phyloP scores from a whole-genome alignment of 495 filamentous ascomycete species.

The Umbilicaria muhlenbergii region DNA sequence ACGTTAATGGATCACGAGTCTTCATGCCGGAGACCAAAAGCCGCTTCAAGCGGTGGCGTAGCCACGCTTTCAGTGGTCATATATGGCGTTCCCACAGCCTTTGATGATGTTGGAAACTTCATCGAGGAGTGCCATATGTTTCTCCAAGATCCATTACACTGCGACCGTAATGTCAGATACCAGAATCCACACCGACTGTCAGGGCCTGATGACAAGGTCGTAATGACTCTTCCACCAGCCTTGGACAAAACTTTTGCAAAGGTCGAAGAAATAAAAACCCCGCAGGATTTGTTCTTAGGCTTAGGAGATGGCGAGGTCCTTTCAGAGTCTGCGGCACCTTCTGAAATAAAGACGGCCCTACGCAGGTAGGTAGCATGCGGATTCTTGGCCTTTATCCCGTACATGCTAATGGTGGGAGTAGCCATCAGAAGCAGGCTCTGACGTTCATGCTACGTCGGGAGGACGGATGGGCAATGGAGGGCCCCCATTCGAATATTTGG shows the following conservation, averaged over 20 bases:
- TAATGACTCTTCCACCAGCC: conserved; percentile 8
- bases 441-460: conserved; percentile 25
- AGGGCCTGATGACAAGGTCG: conserved; percentile 8
- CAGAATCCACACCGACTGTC: conserved; percentile 29
- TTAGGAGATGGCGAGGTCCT: conserved; percentile 13
- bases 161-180: conserved; percentile 19
- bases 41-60: no score
- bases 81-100: conserved; percentile 15
- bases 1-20: no score
- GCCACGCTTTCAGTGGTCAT: conserved; percentile 9
- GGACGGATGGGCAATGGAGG: conserved; percentile 11
- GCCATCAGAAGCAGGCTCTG: conserved; percentile 27
- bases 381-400: not conserved
- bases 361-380: conserved; percentile 10
- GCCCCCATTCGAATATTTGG: conserved; percentile 9
- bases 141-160: conserved; percentile 22
- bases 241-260: not conserved
- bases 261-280: no score
- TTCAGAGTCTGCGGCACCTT: conserved; percentile 12
- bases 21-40: no score
- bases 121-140: conserved; percentile 18
- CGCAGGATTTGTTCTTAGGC: no score
- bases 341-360: conserved; percentile 14
- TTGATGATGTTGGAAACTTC: conserved; percentile 19
- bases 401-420: conserved; percentile 3